phyloP scores from a whole-genome alignment of 495 filamentous ascomycete species.

The Xylaria castorea region DNA sequence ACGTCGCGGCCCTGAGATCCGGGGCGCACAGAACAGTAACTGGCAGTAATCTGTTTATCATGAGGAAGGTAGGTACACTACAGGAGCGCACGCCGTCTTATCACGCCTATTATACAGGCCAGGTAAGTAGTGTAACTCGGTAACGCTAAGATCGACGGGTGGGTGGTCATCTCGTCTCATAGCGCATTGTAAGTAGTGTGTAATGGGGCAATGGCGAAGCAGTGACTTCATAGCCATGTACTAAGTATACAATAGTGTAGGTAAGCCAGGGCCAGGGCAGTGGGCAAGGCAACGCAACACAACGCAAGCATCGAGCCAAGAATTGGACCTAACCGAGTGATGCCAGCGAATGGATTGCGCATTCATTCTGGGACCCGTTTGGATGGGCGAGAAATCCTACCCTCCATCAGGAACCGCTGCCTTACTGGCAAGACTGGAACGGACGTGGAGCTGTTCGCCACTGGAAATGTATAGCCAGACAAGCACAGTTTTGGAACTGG shows the following conservation, averaged over 20 bases:
- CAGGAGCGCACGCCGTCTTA: background rate
- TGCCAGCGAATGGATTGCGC: constrained; percentile 13
- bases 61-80: constrained; percentile 18
- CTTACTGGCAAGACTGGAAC: background rate
- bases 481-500: background rate
- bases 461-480: background rate
- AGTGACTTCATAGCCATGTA: constrained; percentile 22
- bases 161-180: constrained; percentile 12
- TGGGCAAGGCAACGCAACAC: constrained; percentile 18
- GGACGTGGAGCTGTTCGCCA: constrained; percentile 14
- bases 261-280: constrained; percentile 14
- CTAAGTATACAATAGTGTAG: background rate
- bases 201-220: constrained; percentile 14
- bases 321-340: constrained; percentile 19
- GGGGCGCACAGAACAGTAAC: background rate
- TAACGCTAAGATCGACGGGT: constrained; percentile 17
- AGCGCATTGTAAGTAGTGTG: background rate
- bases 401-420: constrained; percentile 20
- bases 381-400: constrained; percentile 19
- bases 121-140: constrained; percentile 1
- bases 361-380: background rate
- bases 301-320: constrained; percentile 2
- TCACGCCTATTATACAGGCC: background rate
- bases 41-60: constrained; percentile 3
- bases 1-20: constrained; percentile 16